These are phyloP conservation scores for Tuber magnatum DNA, from an alignment of 495 filamentous ascomycete species.

Conservation along the genomic window DNA sequence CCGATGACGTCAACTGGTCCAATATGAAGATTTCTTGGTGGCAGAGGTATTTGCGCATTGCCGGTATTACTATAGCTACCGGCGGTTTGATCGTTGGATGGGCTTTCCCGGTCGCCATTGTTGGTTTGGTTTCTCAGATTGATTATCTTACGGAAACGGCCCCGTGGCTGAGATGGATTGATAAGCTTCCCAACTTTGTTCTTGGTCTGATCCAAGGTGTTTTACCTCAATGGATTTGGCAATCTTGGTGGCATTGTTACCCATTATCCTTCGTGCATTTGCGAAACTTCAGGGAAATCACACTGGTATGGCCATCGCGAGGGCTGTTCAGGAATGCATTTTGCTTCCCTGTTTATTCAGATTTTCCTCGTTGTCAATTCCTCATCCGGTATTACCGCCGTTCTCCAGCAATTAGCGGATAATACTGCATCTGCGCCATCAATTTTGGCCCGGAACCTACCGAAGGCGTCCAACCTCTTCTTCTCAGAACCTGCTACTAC, in stretches of 20 bases:
- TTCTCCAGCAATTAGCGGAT: conserved; percentile 56
- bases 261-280: conserved; percentile 66
- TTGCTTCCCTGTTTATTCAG: conserved; percentile 89
- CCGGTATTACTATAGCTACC: conserved; percentile 58
- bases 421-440: conserved; percentile 55
- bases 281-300: conserved; percentile 69
- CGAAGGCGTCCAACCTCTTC: conserved; percentile 89
- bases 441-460: conserved; percentile 73
- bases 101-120: conserved; percentile 86
- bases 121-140: conserved; percentile 70
- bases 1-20: conserved; percentile 91
- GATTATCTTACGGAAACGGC: conserved; percentile 57
- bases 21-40: conserved; percentile 98
- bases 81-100: conserved; percentile 75
- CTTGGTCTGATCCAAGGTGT: conserved; percentile 78
- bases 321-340: conserved; percentile 89
- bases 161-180: conserved; percentile 64
- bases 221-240: conserved; percentile 71
- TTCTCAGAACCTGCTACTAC: conserved; percentile 94
- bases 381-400: conserved; percentile 64
- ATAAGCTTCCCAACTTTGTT: conserved; percentile 53
- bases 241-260: conserved; percentile 72
- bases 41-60: conserved; percentile 72
- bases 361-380: conserved; percentile 90
- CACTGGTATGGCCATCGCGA: conserved; percentile 71